Base-by-base conservation (phyloP, 2,329 filamentous ascomycete genomes). In the Paecilomyces niveus region DNA sequence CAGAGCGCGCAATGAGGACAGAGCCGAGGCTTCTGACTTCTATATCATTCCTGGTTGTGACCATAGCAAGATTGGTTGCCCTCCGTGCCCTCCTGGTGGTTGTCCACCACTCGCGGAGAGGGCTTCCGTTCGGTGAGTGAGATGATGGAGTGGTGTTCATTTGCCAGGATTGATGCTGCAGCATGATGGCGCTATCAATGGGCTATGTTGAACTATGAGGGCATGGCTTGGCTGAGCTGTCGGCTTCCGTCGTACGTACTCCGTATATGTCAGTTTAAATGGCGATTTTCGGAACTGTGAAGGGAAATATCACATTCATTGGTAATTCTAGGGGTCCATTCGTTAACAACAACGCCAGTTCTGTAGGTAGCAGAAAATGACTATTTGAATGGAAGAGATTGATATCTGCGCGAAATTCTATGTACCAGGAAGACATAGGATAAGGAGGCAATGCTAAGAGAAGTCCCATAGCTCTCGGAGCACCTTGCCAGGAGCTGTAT, bases 391-490 rank as follows among this genome's bases (percentile, higher is more conserved):
- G 35, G 26, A 39, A 39, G n/a, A 39, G 10, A 39, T 39, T 39
- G 11, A 15, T 39, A 15, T 39, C 35, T 29, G 26, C 35, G 11
- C 6, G 35, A 18, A 45, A 45, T 35, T 57, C 18, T 54, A 58
- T 54, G 53, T 58, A 39, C 22, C 53, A 54, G 49, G 51, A 51
- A 58, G 39, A 54, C 13, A 24, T 31, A 57, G 60, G 7, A 45
- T 18, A 9, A 45, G 35, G 13, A 45, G 18, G 21, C 2, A n/a
- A 32, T n/a, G 31, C 31, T 59, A 67, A 54, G 57, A 66, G 60
- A 75, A 77, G 61, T 72, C 70, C 74, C 74, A 76, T 39, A 77
- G 57, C 18, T 60, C 63, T 61, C 75, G 67, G 58, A 77, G 59
- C 49, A 76, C 62, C 59, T 60, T 65, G 3, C 72, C 74, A 24